Conservation (phyloP, 768 basidiomycete species). For the Psilocybe tampanensis region DNA sequence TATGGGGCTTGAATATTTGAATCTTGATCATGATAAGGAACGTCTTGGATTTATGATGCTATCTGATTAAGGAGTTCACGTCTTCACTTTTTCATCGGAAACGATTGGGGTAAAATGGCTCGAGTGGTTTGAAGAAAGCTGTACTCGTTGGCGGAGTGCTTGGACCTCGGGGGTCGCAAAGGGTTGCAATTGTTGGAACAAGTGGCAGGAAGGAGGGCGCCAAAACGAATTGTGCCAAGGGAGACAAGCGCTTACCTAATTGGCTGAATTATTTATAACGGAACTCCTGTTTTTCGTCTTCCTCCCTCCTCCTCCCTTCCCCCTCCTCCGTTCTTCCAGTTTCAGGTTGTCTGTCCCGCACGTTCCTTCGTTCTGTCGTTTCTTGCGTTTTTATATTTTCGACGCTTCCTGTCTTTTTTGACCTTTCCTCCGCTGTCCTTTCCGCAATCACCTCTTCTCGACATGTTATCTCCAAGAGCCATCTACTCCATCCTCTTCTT, state of each 20-base stretch:
- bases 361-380: constrained; percentile 5
- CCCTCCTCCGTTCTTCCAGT: constrained; percentile 4
- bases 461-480: constrained; percentile 28
- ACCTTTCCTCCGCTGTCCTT: constrained; percentile 10
- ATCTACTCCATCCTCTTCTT: constrained; percentile 23
- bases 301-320: neutral
- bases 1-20: too few relatives aligned
- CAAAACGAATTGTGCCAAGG: too few relatives aligned
- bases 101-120: too few relatives aligned
- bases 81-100: too few relatives aligned
- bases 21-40: too few relatives aligned
- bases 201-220: too few relatives aligned
- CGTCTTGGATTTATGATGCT: too few relatives aligned
- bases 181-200: too few relatives aligned
- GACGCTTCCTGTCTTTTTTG: constrained; percentile 5
- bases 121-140: too few relatives aligned
- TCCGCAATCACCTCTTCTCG: constrained; percentile 7
- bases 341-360: constrained; percentile 3
- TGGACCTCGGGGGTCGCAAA: too few relatives aligned
- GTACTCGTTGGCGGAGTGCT: too few relatives aligned
- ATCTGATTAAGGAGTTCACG: too few relatives aligned
- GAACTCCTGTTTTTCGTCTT: neutral
- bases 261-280: neutral
- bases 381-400: constrained; percentile 6
- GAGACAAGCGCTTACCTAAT: neutral